phyloP scores from a whole-genome alignment of 305 asterid species.

The Fraxinus dipetala region DNA sequence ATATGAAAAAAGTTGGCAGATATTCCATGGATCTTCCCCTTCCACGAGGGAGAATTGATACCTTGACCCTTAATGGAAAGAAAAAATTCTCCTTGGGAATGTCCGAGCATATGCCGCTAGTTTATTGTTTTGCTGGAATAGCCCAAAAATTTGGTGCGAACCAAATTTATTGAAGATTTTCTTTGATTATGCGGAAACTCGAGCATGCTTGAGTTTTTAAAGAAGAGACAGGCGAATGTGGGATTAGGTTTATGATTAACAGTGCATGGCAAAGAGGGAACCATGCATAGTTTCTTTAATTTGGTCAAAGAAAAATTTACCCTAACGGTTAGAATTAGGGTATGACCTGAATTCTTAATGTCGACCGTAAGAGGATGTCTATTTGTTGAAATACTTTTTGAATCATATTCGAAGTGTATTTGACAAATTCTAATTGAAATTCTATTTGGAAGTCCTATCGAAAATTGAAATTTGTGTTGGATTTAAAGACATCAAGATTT shows the following conservation, averaged over 20 bases:
- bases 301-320: background rate
- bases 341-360: no score
- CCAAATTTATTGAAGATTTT: background rate
- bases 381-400: no score
- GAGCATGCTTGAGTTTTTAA: background rate
- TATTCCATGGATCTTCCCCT: background rate
- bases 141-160: constrained; percentile 4
- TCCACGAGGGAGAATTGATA: constrained; percentile 12
- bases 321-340: no score
- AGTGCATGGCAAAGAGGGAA: background rate
- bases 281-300: background rate
- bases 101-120: constrained; percentile 40
- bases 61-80: constrained; percentile 11
- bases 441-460: no score
- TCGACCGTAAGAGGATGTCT: no score
- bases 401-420: no score
- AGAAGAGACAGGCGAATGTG: background rate
- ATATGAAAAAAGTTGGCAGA: background rate
- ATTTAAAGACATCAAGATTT: no score
- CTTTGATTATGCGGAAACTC: background rate
- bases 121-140: constrained; percentile 1
- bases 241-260: background rate
- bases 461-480: no score
- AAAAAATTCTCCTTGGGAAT: constrained; percentile 21
- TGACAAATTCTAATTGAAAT: no score